Evolutionary conservation across 768 basidiomycete species (phyloP), one percentile per base, ranked within the genome.

Genomic region (Rhizopogon vinicolor): DNA sequence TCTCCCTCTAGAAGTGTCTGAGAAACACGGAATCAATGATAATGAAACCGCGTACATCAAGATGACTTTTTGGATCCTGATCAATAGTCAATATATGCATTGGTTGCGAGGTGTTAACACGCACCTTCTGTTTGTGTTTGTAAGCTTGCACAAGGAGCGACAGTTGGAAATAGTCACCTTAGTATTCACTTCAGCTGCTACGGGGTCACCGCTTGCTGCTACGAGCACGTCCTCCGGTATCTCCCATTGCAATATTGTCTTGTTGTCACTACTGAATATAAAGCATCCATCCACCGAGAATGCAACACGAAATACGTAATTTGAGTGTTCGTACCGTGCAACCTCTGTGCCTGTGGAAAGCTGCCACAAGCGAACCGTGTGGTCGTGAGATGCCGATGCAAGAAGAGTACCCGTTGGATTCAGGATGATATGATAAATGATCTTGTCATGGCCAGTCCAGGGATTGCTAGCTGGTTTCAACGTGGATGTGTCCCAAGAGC

Each of bases 391-490:
- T 29, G 29, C 29, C 29, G 29, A 29, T 29, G 29, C 29, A 7
- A 29, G 29, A 29, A 29, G 5, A 7, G 29, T 29, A 3, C 29
- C 29, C 3, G 29, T 4, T 29, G 29, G 29, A 7, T 29, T 7
- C 29, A 29, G 7, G 29, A 29, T 29, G 3, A 29, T 7, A 29
- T 29, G 2, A 29, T 29, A 6, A 7, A 29, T 29, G 29, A 6
- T 29, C 5, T 64, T 65, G 0, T 51, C 49, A 49, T 29, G 29
- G 29, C 29, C 29, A 29, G 29, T 29, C 29, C 29, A 29, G 5
- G 29, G 29, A 29, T 6, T 29, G 7, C 29, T 3, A 29, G 7
- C 29, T 4, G 2, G 29, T 29, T 5, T 29, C 29, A 5, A 5
- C 29, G 4, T 29, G 29, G 3, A 29, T 2, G 29, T 29, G 7